Evolutionary conservation across 192 early-diverging fungal genomes (phyloP).

Genomic region (Entrophospora sp.): DNA sequence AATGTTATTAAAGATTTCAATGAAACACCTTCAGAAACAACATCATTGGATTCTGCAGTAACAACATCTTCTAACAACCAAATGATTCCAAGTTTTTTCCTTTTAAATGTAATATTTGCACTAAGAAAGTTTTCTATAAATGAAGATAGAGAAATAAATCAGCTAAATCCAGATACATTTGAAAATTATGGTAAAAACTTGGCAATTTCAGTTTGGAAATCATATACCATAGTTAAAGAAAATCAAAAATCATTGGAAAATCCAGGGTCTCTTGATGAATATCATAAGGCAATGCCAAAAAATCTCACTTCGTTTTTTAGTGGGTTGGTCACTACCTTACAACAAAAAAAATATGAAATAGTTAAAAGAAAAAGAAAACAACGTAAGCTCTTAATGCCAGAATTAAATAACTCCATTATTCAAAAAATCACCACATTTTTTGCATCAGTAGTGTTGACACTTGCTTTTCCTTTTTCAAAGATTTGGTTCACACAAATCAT

Average conservation of each 20-base stretch:
- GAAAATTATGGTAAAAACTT: background rate
- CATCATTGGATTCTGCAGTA: too few relatives aligned
- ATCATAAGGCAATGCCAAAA: background rate
- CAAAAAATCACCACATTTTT: background rate
- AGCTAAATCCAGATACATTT: background rate
- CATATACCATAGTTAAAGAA: background rate
- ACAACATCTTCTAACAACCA: background rate
- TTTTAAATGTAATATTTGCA: background rate
- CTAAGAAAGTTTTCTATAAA: background rate
- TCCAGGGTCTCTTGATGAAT: background rate
- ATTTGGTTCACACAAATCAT: background rate
- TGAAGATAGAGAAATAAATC: background rate
- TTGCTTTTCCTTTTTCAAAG: background rate
- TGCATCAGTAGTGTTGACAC: background rate
- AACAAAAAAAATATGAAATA: background rate
- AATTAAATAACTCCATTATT: background rate
- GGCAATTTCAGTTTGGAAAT: background rate
- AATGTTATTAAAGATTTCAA: too few relatives aligned
- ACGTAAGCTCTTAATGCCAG: background rate
- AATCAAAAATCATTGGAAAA: background rate
- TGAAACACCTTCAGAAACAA: too few relatives aligned
- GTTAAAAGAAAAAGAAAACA: background rate
- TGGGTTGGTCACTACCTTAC: background rate
- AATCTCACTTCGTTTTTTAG: background rate
- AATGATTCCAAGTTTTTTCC: background rate